Base-by-base conservation (phyloP, 1,284 basidiomycete genomes). In the Coniferiporia weirii region DNA sequence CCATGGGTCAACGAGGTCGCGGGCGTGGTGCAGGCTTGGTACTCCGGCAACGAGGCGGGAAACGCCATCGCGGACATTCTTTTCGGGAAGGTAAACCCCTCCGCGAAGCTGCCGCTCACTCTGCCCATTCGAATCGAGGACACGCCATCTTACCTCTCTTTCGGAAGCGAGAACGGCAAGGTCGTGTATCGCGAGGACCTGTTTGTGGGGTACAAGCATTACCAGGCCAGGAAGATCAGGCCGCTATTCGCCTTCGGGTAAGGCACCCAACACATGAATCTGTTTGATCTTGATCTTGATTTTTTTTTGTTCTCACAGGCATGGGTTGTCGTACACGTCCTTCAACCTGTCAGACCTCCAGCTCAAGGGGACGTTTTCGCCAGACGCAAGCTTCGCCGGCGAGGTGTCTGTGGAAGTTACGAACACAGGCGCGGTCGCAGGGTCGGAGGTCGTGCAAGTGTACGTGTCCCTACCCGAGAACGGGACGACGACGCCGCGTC, bases 31-130 rank as follows among this genome's bases (percentile, higher is more conserved):
- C 83, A 85, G 62, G 73, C 83, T 0, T 87, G 84, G 84, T 91
- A 89, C 66, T 83, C 81, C 4, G 90, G 89, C 2, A 90, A 91
- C 68, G 88, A 89, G 70, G 75, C 77, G 13, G 89, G 90, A 2
- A 87, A 87, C 67, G 85, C 86, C 0, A 79, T 92, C 57, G 83
- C 84, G 8, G 87, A 90, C 67, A 75, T 92, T 13, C 67, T 93
- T 12, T 91, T 82, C 68, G 90, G 89, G 38, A 79, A 78, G 59
- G 77, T 86, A 54, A 91, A 89, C 66, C 90, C 89, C 0, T 78
- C 79, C 50, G 90, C 85, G 4, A 80, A 83, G 46, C 76, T 92
- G 7, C 83, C 89, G 1, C 72, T 92, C 62, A 83, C 86, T 1
- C 76, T 91, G 46, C 89, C 88, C 4, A 75, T 72, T 40, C 75